Evolutionary conservation across 73 alveolate species (phyloP), one percentile per base, ranked within the genome.

Genomic region (Paramecium sonneborni): DNA sequence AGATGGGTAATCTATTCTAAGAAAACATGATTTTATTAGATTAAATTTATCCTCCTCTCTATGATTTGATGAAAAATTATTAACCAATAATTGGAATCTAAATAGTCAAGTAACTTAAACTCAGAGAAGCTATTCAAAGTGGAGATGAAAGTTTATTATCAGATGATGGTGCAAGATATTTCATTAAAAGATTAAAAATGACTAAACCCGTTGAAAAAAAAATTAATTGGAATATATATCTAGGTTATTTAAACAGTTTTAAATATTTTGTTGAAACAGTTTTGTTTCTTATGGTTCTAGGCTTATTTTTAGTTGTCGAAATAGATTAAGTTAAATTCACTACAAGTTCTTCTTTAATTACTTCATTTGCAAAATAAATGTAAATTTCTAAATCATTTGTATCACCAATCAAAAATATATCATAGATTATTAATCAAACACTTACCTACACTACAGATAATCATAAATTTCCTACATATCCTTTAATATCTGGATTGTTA

Each of bases 61-160:
- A 79, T 24, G 90, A 79, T 41, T 43, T 79, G 23, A 37, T 79
- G 55, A 79, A 62, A 79, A 79, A 79, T 8, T 79, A 79, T 79
- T 12, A 79, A 44, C 90, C 90, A 15, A 39, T 23, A 3, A 37
- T 79, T 12, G 76, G 30, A 43, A 44, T 79, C 12, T 1, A 44
- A 46, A 46, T 79, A 39, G 55, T 39, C 0, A 79, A 24, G 55
- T 26, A 32, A 21, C 18, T n/a, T 23, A 79, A 43, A 43, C 24
- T 8, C 8, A 62, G 41, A 6, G 90, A 79, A 28, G 11, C 12
- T 34, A 34, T 35, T 34, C 9, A 62, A 12, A 30, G 44, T 30
- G 44, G 48, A 3, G 84, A 62, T 30, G 84, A 30, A 12, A 32
- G 44, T 62, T 62, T 62, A 10, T 26, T 30, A 9, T 62, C 44